Percentiles rank a stretch among this genome's conserved stretches.
These are phyloP conservation scores for Polytrichum formosum DNA, from an alignment of 225 moss, liverwort and hornwort species.

Conservation along the genomic window DNA sequence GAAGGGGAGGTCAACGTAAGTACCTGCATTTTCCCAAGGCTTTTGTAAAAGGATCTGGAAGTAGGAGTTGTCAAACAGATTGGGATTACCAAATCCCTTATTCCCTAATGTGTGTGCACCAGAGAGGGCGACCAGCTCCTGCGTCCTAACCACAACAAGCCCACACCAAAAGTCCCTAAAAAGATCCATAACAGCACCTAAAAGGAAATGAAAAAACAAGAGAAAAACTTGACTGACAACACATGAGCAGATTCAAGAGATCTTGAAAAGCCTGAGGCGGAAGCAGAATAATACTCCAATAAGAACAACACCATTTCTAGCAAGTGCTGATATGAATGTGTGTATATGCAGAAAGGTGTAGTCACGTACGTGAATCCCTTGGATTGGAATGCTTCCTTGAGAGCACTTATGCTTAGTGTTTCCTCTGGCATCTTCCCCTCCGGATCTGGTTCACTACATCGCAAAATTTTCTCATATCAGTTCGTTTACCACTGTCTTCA, in stretches of 20 bases:
- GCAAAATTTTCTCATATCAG: background rate
- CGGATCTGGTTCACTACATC: constrained; percentile 70
- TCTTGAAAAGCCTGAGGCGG: too few relatives aligned
- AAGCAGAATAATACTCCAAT: too few relatives aligned
- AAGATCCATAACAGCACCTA: background rate
- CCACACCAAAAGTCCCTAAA: background rate
- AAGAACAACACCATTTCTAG: background rate
- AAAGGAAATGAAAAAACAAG: background rate
- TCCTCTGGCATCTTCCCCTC: constrained; percentile 95
- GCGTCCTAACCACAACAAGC: constrained; percentile 44
- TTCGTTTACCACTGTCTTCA: background rate
- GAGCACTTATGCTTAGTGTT: constrained; percentile 59
- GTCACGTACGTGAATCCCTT: constrained; percentile 82
- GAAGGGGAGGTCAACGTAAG: constrained; percentile 1
- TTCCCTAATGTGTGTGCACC: constrained; percentile 89
- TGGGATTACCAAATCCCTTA: constrained; percentile 90
- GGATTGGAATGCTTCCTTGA: constrained; percentile 67
- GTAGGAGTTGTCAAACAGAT: constrained; percentile 82
- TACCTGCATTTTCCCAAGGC: constrained; percentile 67
- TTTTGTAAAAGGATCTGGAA: constrained; percentile 73
- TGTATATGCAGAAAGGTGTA: background rate
- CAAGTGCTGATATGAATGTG: background rate
- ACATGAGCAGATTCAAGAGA: too few relatives aligned
- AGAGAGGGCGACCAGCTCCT: constrained; percentile 82
- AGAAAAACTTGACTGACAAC: too few relatives aligned